These are phyloP conservation scores for Hypoxylon intermedium DNA, from an alignment of 495 filamentous ascomycete species.

Conservation along the genomic window DNA sequence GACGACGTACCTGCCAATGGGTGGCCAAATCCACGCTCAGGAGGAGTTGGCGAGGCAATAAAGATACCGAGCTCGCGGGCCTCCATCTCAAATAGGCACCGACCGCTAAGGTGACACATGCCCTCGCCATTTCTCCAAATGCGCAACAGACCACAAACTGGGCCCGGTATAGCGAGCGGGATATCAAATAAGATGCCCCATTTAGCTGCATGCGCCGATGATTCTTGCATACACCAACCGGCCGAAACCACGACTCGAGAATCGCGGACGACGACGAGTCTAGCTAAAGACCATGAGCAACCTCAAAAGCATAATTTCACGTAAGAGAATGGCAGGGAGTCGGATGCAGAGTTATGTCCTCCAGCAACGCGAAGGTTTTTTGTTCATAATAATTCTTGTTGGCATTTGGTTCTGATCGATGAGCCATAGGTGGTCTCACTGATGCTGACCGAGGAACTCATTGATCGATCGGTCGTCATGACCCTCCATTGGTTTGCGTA, in stretches of 20 bases:
- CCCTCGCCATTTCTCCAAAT: neutral
- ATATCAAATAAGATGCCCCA: neutral
- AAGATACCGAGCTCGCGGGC: neutral
- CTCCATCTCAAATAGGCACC: conserved; percentile 10
- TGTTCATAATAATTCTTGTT: conserved; percentile 38
- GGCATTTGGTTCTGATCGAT: conserved; percentile 39
- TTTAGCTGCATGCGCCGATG: neutral
- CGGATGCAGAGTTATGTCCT: too few species aligned
- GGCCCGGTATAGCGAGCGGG: neutral
- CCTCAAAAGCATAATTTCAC: conserved; percentile 24
- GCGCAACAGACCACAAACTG: neutral
- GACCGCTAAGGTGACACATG: neutral
- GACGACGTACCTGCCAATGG: conserved; percentile 6
- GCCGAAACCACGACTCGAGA: conserved; percentile 21
- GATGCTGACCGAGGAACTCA: conserved; percentile 29
- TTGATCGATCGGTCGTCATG: conserved; percentile 37
- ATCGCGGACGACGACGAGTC: conserved; percentile 6
- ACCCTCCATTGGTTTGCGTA: conserved; percentile 37
- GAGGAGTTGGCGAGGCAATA: neutral
- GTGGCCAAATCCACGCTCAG: neutral
- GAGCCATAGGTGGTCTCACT: conserved; percentile 31
- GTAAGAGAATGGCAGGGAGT: conserved; percentile 11
- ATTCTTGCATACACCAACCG: neutral
- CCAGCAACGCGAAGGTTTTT: conserved; percentile 15
- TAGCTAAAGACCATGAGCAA: neutral